These are phyloP conservation scores for Syncephalastrum contaminatum DNA, from an alignment of 371 early-diverging fungal genomes.

Conservation along the genomic window DNA sequence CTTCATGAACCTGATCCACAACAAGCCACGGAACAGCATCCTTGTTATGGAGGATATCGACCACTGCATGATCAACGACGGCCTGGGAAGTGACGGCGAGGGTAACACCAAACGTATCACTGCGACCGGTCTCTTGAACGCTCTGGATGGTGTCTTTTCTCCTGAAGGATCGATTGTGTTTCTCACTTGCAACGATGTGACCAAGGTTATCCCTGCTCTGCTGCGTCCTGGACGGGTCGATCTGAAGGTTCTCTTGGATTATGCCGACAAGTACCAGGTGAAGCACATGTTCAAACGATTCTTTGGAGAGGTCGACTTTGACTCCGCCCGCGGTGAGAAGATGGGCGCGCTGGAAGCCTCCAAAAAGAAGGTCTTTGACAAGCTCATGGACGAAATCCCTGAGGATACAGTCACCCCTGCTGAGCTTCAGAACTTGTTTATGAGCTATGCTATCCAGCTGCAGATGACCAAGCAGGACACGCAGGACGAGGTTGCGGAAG, in stretches of 20 bases:
- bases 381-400: slow-evolving; percentile 23
- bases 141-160: slow-evolving; percentile 91
- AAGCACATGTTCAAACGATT: slow-evolving; percentile 55
- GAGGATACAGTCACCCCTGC: slow-evolving; percentile 40
- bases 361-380: not conserved
- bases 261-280: slow-evolving; percentile 70
- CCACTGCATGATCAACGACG: slow-evolving; percentile 36
- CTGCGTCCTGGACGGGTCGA: slow-evolving; percentile 97
- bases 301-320: slow-evolving; percentile 13
- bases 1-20: slow-evolving; percentile 24
- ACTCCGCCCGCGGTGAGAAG: not conserved
- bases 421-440: slow-evolving; percentile 45
- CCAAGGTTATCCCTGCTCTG: slow-evolving; percentile 90
- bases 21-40: slow-evolving; percentile 33
- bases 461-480: slow-evolving; percentile 7
- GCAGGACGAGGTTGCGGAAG: slow-evolving; percentile 4
- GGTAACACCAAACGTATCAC: slow-evolving; percentile 64
- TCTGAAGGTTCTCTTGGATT: slow-evolving; percentile 77
- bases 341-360: slow-evolving; percentile 9
- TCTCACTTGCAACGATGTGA: slow-evolving; percentile 97
- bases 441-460: slow-evolving; percentile 15
- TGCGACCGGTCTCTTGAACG: slow-evolving; percentile 90
- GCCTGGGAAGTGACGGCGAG: slow-evolving; percentile 1
- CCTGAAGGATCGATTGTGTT: slow-evolving; percentile 87
- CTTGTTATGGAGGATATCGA: slow-evolving; percentile 52